A percentile compares a stretch with the other conserved stretches of the same genome.
These are phyloP conservation scores for Carallia pectinifolia DNA, from an alignment of 345 rosid species.

Conservation along the genomic window DNA sequence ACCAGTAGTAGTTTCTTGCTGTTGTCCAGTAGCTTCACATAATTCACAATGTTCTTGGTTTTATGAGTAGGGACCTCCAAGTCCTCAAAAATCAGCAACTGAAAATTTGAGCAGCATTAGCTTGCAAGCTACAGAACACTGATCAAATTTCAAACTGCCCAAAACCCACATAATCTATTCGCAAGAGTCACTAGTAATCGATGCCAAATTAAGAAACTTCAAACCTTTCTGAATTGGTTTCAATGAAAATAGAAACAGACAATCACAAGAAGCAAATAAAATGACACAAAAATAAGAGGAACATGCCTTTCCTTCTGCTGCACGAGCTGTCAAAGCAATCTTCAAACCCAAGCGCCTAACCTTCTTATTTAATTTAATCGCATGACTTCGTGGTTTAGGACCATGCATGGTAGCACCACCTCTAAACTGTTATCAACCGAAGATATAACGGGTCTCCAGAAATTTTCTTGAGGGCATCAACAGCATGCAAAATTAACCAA, in stretches of 20 bases:
- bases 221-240: not conserved
- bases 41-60: constrained; percentile 76
- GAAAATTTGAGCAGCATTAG: constrained; percentile 24
- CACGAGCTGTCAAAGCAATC: constrained; percentile 88
- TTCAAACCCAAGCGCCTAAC: constrained; percentile 87
- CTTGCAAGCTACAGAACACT: not conserved
- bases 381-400: constrained; percentile 94
- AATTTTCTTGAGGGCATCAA: constrained; percentile 2
- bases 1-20: constrained; percentile 79
- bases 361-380: constrained; percentile 80
- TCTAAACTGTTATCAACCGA: constrained; percentile 61
- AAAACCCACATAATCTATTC: not conserved
- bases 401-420: constrained; percentile 92
- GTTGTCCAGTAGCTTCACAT: constrained; percentile 64
- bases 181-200: too few relatives aligned
- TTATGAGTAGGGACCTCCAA: constrained; percentile 77
- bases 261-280: not conserved
- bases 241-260: not conserved
- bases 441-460: constrained; percentile 16
- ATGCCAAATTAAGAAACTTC: not conserved
- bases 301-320: constrained; percentile 91
- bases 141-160: not conserved
- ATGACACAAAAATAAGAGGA: constrained; percentile 19
- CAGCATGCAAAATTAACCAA: constrained; percentile 8
- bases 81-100: constrained; percentile 87